Evolutionary conservation across 306 rosid species (phyloP).

Genomic region (Glycine latifolia): DNA sequence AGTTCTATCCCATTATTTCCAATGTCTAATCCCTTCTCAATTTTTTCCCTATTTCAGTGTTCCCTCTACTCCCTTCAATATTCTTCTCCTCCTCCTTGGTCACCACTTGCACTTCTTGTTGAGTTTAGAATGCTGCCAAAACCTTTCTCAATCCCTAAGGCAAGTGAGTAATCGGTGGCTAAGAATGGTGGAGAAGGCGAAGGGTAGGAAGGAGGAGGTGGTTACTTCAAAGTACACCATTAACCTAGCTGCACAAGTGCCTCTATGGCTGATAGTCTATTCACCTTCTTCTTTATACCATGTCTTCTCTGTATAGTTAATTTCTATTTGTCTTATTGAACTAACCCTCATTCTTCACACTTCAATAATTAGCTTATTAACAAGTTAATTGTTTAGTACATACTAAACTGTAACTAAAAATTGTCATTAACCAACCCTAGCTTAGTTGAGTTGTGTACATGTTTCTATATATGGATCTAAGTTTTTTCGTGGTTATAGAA

Average conservation of each 20-base stretch:
- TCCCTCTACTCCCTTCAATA: too few relatives aligned
- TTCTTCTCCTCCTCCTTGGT: too few relatives aligned
- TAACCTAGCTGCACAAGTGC: slow-evolving; percentile 81
- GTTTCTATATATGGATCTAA: not conserved
- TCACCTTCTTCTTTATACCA: not conserved
- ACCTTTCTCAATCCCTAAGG: slow-evolving; percentile 35
- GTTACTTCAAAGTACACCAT: slow-evolving; percentile 92
- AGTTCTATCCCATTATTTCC: too few relatives aligned
- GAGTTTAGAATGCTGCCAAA: too few relatives aligned
- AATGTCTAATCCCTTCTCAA: too few relatives aligned
- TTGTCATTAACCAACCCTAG: not conserved
- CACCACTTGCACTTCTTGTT: too few relatives aligned
- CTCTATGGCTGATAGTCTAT: slow-evolving; percentile 80
- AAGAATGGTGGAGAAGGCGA: slow-evolving; percentile 82
- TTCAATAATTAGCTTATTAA: not conserved
- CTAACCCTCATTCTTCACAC: not conserved
- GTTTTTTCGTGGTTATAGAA: not conserved
- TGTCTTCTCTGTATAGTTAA: not conserved
- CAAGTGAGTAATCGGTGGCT: slow-evolving; percentile 28
- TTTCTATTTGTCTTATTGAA: not conserved
- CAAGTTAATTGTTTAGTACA: not conserved
- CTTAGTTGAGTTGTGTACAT: not conserved
- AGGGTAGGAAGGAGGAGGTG: slow-evolving; percentile 91
- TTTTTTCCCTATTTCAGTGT: too few relatives aligned
- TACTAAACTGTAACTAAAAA: not conserved